These are phyloP conservation scores for Brassica incana DNA, from an alignment of 345 rosid species.

Conservation along the genomic window DNA sequence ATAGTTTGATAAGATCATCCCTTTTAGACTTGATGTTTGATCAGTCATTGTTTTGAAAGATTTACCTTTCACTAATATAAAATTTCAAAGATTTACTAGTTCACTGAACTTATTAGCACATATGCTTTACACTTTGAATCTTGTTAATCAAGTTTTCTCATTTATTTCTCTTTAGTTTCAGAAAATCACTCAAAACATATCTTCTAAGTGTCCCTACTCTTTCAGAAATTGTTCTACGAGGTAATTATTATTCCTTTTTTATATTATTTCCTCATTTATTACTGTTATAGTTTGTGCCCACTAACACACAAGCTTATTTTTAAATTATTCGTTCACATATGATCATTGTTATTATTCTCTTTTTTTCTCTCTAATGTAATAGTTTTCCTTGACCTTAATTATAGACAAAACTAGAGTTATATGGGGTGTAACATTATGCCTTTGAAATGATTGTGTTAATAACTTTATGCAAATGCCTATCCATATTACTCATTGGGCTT, in stretches of 20 bases:
- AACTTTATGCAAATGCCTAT: slow-evolving; percentile 34
- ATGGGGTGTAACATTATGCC: slow-evolving; percentile 39
- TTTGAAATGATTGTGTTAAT: slow-evolving; percentile 36
- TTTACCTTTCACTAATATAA: slow-evolving; percentile 15
- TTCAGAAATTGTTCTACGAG: slow-evolving; percentile 36
- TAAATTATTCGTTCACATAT: slow-evolving; percentile 29
- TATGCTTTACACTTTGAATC: slow-evolving; percentile 22
- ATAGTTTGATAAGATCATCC: slow-evolving; percentile 20
- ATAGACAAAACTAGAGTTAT: slow-evolving; percentile 2
- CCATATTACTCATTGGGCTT: slow-evolving; percentile 1
- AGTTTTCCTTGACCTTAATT: slow-evolving; percentile 19
- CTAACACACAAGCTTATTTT: slow-evolving; percentile 33
- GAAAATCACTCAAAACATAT: slow-evolving; percentile 27
- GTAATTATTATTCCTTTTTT: slow-evolving; percentile 33
- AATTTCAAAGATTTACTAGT: slow-evolving; percentile 20
- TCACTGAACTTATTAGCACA: slow-evolving; percentile 22
- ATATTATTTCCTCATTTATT: slow-evolving; percentile 22
- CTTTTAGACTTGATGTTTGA: slow-evolving; percentile 21
- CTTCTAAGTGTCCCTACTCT: slow-evolving; percentile 27
- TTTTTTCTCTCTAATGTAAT: slow-evolving; percentile 19
- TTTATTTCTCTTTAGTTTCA: slow-evolving; percentile 7
- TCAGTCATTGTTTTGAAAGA: slow-evolving; percentile 25
- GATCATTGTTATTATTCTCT: slow-evolving; percentile 13
- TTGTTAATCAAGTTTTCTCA: background rate
- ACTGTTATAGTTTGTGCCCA: slow-evolving; percentile 29